Base-by-base conservation (phyloP, 1,284 basidiomycete genomes). In the Lignosus rhinocerotis region DNA sequence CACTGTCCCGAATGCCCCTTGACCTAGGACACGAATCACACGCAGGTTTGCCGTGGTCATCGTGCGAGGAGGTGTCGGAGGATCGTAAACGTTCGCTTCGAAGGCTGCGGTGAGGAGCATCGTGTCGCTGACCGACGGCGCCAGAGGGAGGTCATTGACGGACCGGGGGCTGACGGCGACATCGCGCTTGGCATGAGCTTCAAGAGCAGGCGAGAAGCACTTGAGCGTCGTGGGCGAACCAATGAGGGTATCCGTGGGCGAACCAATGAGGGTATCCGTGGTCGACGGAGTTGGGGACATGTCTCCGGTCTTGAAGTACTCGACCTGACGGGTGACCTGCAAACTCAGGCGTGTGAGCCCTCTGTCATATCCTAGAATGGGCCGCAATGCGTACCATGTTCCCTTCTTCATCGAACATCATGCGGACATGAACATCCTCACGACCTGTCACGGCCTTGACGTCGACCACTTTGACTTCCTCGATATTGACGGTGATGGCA, bases 1-100 rank as follows among this genome's bases (percentile, higher is more conserved):
- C 19, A 71, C 70, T 9, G 51, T 47, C 16, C 69, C 70, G 25
- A 65, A 66, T 8, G 61, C 64, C 36, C 70, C 70, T 38, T 62
- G 52, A 25, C 70, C 68, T 42, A 71, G 63, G 12, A 56, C 32
- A 10, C 60, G 59, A 32, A 68, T 43, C 25, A 64, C 38, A 34
- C 45, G 46, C 58, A 71, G 63, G 45, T 70, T 62, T 32, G 47
- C 42, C 44, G 43, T 42, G 17, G 25, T 58, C 39, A 62, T 42
- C 36, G 34, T 38, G 38, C 54, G 53, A 36, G 38, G 31, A 25
- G 17, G 30, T 6, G 38, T 31, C 21, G 43, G 32, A 11, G 47
- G 38, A 30, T 47, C 36, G 45, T 6, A 2, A 9, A 32, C 19
- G 33, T 44, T 41, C 12, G 21, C 51, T 16, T 59, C 25, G 34